Evolutionary conservation across 2,329 filamentous ascomycete species (phyloP).

Genomic region (Corynespora cassiicola): DNA sequence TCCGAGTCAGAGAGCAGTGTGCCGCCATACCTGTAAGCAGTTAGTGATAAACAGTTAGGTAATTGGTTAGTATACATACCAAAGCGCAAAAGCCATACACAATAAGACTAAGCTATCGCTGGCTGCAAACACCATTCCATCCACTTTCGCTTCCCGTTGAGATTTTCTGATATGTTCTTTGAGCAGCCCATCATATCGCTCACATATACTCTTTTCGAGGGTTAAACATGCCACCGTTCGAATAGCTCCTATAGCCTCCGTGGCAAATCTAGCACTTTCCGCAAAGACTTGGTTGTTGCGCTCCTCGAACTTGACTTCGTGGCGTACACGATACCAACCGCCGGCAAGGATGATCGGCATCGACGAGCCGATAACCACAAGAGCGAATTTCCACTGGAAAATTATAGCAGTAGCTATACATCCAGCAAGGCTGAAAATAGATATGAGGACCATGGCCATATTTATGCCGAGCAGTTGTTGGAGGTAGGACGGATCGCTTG

Average conservation of each 20-base stretch:
- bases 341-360: constrained; percentile 55
- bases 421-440: constrained; percentile 68
- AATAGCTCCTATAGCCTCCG: constrained; percentile 73
- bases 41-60: not conserved
- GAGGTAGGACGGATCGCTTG: constrained; percentile 62
- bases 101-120: constrained; percentile 68
- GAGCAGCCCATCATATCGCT: constrained; percentile 65
- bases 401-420: constrained; percentile 69
- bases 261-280: constrained; percentile 73
- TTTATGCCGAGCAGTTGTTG: constrained; percentile 67
- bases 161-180: constrained; percentile 62
- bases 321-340: constrained; percentile 56
- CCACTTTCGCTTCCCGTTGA: constrained; percentile 64
- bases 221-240: constrained; percentile 72
- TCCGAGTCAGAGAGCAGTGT: constrained; percentile 42
- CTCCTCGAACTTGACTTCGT: constrained; percentile 68
- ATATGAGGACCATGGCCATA: constrained; percentile 63
- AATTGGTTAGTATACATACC: constrained; percentile 40
- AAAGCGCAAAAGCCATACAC: constrained; percentile 66
- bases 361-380: constrained; percentile 67
- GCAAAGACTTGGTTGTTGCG: constrained; percentile 71
- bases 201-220: constrained; percentile 67
- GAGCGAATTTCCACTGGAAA: constrained; percentile 76
- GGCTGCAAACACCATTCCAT: constrained; percentile 68
- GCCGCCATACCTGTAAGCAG: constrained; percentile 26